Conservation (phyloP, 2,329 filamentous ascomycete species). For the Stagonosporopsis tanaceti region DNA sequence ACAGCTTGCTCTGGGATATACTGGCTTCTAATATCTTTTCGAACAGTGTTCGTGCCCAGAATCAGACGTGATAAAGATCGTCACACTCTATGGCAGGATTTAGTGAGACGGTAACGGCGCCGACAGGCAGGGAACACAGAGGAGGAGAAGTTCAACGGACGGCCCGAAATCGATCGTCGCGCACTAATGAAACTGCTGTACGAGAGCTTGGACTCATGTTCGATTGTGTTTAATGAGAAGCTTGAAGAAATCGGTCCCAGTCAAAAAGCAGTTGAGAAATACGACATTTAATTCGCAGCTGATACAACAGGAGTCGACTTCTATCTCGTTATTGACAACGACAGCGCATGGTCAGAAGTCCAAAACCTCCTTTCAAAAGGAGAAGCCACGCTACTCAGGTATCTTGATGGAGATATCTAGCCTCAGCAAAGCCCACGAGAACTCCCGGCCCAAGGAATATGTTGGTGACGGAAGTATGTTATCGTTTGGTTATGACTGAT, state of each 20-base stretch:
- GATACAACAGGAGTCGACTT: slow-evolving; percentile 45
- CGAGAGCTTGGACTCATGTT: slow-evolving; percentile 52
- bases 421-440: slow-evolving; percentile 55
- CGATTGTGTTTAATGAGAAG: slow-evolving; percentile 27
- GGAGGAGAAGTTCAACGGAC: slow-evolving; percentile 31
- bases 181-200: slow-evolving; percentile 46
- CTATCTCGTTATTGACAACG: slow-evolving; percentile 58
- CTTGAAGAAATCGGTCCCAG: slow-evolving; percentile 49
- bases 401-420: slow-evolving; percentile 55
- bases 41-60: slow-evolving; percentile 61
- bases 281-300: slow-evolving; percentile 45
- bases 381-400: slow-evolving; percentile 57
- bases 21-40: slow-evolving; percentile 61
- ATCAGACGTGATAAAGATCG: slow-evolving; percentile 59
- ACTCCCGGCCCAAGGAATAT: slow-evolving; percentile 53
- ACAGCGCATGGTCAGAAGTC: slow-evolving; percentile 57
- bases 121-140: slow-evolving; percentile 48
- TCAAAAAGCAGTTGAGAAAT: slow-evolving; percentile 10
- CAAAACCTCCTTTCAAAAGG: slow-evolving; percentile 39
- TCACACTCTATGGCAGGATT: slow-evolving; percentile 49
- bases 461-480: slow-evolving; percentile 54
- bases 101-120: slow-evolving; percentile 38
- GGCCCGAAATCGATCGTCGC: slow-evolving; percentile 62
- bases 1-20: slow-evolving; percentile 60
- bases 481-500: slow-evolving; percentile 55